phyloP scores from a whole-genome alignment of 805 yeast genomes.

The Hanseniaspora pseudoguilliermondii region DNA sequence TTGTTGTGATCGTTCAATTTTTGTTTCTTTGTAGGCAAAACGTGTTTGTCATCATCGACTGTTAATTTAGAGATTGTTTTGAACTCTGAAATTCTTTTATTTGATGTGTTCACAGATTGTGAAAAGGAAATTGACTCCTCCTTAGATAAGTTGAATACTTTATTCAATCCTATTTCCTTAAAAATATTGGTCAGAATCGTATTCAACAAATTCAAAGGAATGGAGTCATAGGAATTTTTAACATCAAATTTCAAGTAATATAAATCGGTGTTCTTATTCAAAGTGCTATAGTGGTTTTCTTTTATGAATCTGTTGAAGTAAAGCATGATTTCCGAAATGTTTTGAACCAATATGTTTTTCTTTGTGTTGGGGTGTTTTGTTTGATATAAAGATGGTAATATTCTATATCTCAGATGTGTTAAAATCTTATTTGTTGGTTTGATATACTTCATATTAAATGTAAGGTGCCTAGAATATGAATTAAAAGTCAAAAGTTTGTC shows the following conservation, averaged over 20 bases:
- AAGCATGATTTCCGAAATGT: slow-evolving; percentile 36
- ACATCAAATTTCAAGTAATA: slow-evolving; percentile 63
- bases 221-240: slow-evolving; percentile 60
- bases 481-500: slow-evolving; percentile 17
- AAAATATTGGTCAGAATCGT: slow-evolving; percentile 27
- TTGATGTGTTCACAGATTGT: neutral
- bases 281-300: neutral
- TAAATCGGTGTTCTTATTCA: slow-evolving; percentile 14
- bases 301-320: slow-evolving; percentile 30
- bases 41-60: neutral
- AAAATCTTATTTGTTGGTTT: slow-evolving; percentile 34
- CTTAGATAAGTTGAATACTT: neutral
- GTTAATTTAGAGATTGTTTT: neutral
- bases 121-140: neutral
- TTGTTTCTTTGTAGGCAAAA: neutral
- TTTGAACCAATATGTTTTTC: slow-evolving; percentile 20
- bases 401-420: slow-evolving; percentile 24
- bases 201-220: slow-evolving; percentile 38
- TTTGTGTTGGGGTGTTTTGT: slow-evolving; percentile 14
- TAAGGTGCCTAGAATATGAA: neutral
- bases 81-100: neutral
- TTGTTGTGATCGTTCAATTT: neutral
- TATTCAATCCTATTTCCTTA: slow-evolving; percentile 16
- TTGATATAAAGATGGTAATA: slow-evolving; percentile 7
- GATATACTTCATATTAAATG: slow-evolving; percentile 22